Percentiles rank a stretch among this genome's conserved stretches.
Evolutionary conservation across 2,329 filamentous ascomycete species (phyloP).

Genomic region (Fusarium praegraminearum): DNA sequence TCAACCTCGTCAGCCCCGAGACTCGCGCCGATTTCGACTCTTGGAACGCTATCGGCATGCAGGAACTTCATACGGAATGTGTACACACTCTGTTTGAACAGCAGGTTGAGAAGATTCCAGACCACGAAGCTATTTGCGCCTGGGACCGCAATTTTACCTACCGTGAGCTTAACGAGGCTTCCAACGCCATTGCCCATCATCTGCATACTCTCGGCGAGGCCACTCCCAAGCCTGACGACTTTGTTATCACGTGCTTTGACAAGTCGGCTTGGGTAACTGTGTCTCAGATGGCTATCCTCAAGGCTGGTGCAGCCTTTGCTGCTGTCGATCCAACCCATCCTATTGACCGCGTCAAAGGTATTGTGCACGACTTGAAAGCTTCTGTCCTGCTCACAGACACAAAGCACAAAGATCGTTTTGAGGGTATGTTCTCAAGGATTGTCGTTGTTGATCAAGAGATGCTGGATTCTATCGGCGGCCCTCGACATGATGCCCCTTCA

Average conservation of each 20-base stretch:
- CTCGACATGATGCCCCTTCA: not conserved
- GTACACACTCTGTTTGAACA: constrained; percentile 1
- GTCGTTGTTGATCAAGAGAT: not conserved
- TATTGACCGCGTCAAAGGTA: not conserved
- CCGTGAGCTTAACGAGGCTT: not conserved
- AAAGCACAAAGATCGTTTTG: not conserved
- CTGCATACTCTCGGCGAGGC: not conserved
- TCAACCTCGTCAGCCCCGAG: not conserved
- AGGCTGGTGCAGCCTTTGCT: not conserved
- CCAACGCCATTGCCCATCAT: not conserved
- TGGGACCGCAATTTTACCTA: constrained; percentile 1
- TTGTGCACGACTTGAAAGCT: not conserved
- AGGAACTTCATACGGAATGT: not conserved
- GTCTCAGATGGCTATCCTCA: constrained; percentile 1
- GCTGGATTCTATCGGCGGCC: not conserved
- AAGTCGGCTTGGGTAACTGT: constrained; percentile 1
- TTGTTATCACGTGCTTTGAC: not conserved
- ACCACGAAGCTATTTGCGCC: not conserved
- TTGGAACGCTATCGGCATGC: not conserved
- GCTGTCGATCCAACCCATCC: not conserved
- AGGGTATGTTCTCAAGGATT: not conserved
- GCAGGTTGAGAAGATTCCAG: not conserved
- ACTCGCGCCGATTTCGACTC: not conserved
- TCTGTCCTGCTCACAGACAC: not conserved
- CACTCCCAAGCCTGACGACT: not conserved